Evolutionary conservation across 768 basidiomycete genomes (phyloP).

Genomic region (Cubamyces sp.): DNA sequence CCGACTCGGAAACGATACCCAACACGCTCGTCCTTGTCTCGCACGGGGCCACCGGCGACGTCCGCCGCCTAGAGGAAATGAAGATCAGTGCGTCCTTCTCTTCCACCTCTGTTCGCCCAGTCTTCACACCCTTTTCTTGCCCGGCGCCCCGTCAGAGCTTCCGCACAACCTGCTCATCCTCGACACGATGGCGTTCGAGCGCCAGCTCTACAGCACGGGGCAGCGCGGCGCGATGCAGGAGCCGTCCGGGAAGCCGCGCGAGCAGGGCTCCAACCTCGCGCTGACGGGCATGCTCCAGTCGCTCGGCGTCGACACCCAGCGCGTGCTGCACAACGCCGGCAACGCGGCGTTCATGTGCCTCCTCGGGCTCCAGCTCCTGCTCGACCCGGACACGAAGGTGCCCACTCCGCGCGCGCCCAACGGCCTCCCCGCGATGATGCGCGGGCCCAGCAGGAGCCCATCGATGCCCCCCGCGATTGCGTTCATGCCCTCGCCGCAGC

Average conservation of each 20-base stretch:
- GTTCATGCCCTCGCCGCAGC: conserved; percentile 22
- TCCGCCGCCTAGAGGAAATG: conserved; percentile 74
- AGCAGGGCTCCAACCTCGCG: conserved; percentile 58
- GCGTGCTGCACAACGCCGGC: conserved; percentile 70
- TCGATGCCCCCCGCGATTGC: conserved; percentile 21
- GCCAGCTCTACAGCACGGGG: conserved; percentile 60
- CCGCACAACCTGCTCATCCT: conserved; percentile 74
- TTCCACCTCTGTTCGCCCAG: conserved; percentile 30
- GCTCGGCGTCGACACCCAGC: conserved; percentile 48
- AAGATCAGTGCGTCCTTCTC: conserved; percentile 64
- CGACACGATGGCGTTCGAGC: conserved; percentile 68
- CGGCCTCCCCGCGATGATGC: conserved; percentile 22
- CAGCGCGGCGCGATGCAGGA: conserved; percentile 65
- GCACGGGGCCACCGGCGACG: conserved; percentile 58
- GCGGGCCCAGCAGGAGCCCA: conserved; percentile 27
- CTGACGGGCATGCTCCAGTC: conserved; percentile 67
- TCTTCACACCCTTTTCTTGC: conserved; percentile 16
- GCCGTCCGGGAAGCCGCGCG: conserved; percentile 56
- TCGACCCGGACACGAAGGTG: conserved; percentile 53
- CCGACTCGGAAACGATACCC: conserved; percentile 72
- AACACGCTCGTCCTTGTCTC: conserved; percentile 76
- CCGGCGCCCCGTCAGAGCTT: conserved; percentile 49
- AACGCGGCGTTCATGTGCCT: conserved; percentile 78
- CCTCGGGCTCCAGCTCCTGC: conserved; percentile 67
- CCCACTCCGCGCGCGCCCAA: conserved; percentile 26